Base-by-base conservation (phyloP, 345 rosid species). In the Barbarea vulgaris region DNA sequence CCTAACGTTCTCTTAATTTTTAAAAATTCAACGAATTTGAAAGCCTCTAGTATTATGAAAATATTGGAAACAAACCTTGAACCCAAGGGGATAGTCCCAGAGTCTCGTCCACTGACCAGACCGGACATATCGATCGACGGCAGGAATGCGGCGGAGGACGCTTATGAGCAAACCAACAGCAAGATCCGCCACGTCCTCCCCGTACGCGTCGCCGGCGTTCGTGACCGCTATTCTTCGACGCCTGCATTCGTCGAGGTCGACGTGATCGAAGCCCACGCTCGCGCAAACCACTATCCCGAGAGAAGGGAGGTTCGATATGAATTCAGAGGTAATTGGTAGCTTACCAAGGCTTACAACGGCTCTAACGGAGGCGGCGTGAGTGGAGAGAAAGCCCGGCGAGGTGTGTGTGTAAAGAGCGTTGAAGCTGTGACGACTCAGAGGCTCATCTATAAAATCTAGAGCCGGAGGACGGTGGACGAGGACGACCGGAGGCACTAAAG, bases 111-210 rank as follows among this genome's bases (percentile, higher is more conserved):
- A 83, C 31, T 57, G 64, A 46, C 88, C 80, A 5, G 31, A 71
- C 62, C 77, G 76, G 1, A 85, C 77, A 25, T 55, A 80, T n/a
- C 89, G 79, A 69, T 87, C 81, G 2, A 81, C 67, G 14, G 86
- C 87, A 3, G 90, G 74, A 27, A 85, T 69, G 44, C 77, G 83
- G 64, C 90, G 76, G 58, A 84, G 48, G 18, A 86, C 84, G 31
- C 85, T 85, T 5, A 86, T 73, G 58, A 86, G 75, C 81, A 89
- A 51, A 9, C 85, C 88, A 13, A 87, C 85, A 0, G 91, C 88
- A 58, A 56, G 37, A 72, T 86, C 96, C 0, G 96, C 92, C 0
- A 72, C 85, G 18, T 86, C 88, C 18, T 79, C 83, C 7, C 88
- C 76, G 21, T 54, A 84, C 6, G 77, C 59, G 8, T 54, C 50